Evolutionary conservation across 2,329 filamentous ascomycete species (phyloP), one percentile per base, ranked within the genome.

Genomic region (Ophiostoma ips): DNA sequence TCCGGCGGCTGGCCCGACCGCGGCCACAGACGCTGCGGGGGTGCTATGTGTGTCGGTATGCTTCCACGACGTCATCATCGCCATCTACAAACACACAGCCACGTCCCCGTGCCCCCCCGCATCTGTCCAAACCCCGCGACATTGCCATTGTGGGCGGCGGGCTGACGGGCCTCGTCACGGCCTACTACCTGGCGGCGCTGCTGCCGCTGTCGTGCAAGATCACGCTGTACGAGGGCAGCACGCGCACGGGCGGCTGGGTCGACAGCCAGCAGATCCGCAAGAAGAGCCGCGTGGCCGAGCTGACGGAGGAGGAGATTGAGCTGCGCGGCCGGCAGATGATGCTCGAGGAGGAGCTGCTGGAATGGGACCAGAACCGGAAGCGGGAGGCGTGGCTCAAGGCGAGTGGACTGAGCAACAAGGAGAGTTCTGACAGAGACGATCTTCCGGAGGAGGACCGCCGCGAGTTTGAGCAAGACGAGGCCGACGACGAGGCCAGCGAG

Each of bases 171-270:
- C 75, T 95, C 45, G 77, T 83, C 34, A 75, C 81, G 36, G 87
- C 87, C 30, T 87, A 86, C 68, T 88, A 86, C 63, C 71, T 95
- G 41, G 72, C 80, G 12, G 77, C 77, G 56, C 71, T 81, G 58
- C 73, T 84, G n/a, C 78, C 81, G 4, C 52, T 64, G 44, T 73
- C 79, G 33, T 72, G 78, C 24, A 78, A 79, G 48, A 80, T 98
- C 59, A 92, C 85, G 0, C 62, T 98, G 10, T 95, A 87, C 64
- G 92, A 98, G 63, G 75, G 75, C 18, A 75, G 71, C 28, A 62
- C 75, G 19, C 72, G 79, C 18, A 63, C 90, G 1, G 92, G 92
- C 40, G 92, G 92, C 43, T 96, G 89, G 89, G 71, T 96, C 37
- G 69, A 79, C 55, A 87, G 84, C 2, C 43, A 33, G 28, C 28